phyloP scores from a whole-genome alignment of 768 basidiomycete species.

The Boletales sp. region DNA sequence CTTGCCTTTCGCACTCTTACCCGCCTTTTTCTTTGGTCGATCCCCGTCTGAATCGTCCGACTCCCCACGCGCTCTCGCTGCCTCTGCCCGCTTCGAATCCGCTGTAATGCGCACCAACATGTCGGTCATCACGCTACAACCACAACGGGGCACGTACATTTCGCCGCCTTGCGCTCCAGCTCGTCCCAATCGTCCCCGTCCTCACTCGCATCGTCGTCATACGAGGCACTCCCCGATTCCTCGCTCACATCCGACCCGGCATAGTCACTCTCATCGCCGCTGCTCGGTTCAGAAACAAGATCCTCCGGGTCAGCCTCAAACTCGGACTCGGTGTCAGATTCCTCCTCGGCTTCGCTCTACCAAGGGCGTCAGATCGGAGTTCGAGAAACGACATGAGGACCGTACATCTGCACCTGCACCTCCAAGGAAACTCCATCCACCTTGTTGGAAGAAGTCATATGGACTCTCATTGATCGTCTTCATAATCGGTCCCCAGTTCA shows the following conservation, averaged over 20 bases:
- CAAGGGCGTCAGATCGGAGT: slow-evolving; percentile 38
- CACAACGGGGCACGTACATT: slow-evolving; percentile 45
- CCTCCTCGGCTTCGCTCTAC: slow-evolving; percentile 58
- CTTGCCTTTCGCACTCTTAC: slow-evolving; percentile 33
- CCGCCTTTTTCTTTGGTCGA: slow-evolving; percentile 39
- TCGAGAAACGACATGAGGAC: slow-evolving; percentile 8
- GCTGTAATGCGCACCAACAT: slow-evolving; percentile 27
- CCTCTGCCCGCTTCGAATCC: slow-evolving; percentile 46
- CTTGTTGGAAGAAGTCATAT: slow-evolving; percentile 90
- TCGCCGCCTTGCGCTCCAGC: slow-evolving; percentile 86
- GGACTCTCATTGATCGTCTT: slow-evolving; percentile 97
- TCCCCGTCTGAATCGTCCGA: slow-evolving; percentile 54
- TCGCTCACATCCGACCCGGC: slow-evolving; percentile 51
- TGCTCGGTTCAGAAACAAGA: slow-evolving; percentile 38
- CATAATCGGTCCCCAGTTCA: slow-evolving; percentile 99
- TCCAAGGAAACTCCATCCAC: slow-evolving; percentile 96
- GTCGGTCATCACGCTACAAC: neutral
- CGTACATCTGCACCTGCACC: slow-evolving; percentile 66
- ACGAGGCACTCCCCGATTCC: slow-evolving; percentile 66
- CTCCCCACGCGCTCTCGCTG: slow-evolving; percentile 36
- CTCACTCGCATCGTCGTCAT: slow-evolving; percentile 55
- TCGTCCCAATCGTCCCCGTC: slow-evolving; percentile 96
- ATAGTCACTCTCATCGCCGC: slow-evolving; percentile 53
- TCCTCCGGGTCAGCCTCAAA: slow-evolving; percentile 52
- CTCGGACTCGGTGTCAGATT: slow-evolving; percentile 64